Conservation (phyloP, 2,329 filamentous ascomycete genomes). For the Xylogone sp. region DNA sequence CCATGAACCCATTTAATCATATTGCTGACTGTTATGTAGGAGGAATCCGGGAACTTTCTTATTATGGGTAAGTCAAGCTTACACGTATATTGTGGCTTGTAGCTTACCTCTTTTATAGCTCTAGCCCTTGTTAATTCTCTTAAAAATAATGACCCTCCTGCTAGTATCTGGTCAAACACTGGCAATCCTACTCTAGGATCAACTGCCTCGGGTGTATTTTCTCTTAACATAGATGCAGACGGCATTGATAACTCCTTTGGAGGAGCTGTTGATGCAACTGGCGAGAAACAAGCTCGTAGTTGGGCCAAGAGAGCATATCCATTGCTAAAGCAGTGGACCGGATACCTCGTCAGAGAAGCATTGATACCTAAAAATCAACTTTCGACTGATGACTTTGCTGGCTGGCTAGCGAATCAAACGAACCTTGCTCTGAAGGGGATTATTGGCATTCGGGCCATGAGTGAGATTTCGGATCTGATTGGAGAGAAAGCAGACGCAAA, state of each 20-base stretch:
- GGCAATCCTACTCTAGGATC: slow-evolving; percentile 19
- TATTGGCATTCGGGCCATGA: slow-evolving; percentile 75
- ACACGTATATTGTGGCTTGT: not conserved
- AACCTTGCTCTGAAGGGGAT: slow-evolving; percentile 76
- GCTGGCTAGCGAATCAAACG: slow-evolving; percentile 64
- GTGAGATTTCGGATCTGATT: slow-evolving; percentile 56
- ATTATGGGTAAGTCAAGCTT: slow-evolving; percentile 52
- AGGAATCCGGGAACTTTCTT: slow-evolving; percentile 65
- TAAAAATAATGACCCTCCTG: slow-evolving; percentile 54
- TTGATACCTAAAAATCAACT: slow-evolving; percentile 64
- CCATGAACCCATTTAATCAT: not conserved
- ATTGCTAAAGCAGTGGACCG: slow-evolving; percentile 68
- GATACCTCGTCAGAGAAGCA: slow-evolving; percentile 61
- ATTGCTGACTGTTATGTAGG: slow-evolving; percentile 19
- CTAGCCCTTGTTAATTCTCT: slow-evolving; percentile 74
- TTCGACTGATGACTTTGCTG: slow-evolving; percentile 68
- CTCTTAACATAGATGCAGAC: slow-evolving; percentile 39
- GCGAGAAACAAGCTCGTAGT: slow-evolving; percentile 52
- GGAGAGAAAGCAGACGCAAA: slow-evolving; percentile 52
- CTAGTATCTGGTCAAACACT: slow-evolving; percentile 54
- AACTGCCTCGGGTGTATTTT: slow-evolving; percentile 21
- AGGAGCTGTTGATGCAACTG: slow-evolving; percentile 42
- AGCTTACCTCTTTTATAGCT: not conserved
- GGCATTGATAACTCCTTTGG: slow-evolving; percentile 62
- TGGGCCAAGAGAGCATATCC: slow-evolving; percentile 60